A percentile compares a stretch with the other conserved stretches of the same genome.
phyloP scores from a whole-genome alignment of 257 asterid genomes.

The Ilex aquifolium region DNA sequence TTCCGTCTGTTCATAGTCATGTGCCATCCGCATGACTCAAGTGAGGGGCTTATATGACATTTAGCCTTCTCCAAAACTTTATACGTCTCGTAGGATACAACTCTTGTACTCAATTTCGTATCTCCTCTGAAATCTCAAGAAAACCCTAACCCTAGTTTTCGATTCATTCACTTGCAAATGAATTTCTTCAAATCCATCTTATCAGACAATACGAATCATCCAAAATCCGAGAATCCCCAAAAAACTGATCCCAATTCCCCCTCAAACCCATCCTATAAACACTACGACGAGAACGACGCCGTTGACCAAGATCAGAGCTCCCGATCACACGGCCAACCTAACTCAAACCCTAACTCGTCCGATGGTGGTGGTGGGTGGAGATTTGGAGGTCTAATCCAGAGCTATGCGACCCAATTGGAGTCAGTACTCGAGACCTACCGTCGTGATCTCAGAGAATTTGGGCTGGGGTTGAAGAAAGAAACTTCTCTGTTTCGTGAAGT shows the following conservation, averaged over 20 bases:
- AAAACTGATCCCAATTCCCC: conserved; percentile 30
- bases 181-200: conserved; percentile 79
- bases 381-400: conserved; percentile 58
- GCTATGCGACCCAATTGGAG: conserved; percentile 57
- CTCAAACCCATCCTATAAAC: conserved; percentile 8
- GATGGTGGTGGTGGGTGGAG: conserved; percentile 39
- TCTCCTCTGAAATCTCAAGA: too few relatives aligned
- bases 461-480: conserved; percentile 69
- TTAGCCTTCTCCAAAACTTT: too few relatives aligned
- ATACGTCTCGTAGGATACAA: too few relatives aligned
- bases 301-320: background rate
- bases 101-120: too few relatives aligned
- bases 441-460: conserved; percentile 70
- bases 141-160: background rate
- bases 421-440: conserved; percentile 74
- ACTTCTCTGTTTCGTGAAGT: conserved; percentile 61
- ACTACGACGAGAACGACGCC: conserved; percentile 11
- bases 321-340: conserved; percentile 7
- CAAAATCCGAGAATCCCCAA: conserved; percentile 20
- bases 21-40: too few relatives aligned
- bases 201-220: conserved; percentile 57
- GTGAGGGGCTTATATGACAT: too few relatives aligned
- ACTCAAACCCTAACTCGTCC: background rate
- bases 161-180: conserved; percentile 29
- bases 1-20: too few relatives aligned